Base-by-base conservation (phyloP, 2,329 filamentous ascomycete species). In the Ceratocystis alfenasii region DNA sequence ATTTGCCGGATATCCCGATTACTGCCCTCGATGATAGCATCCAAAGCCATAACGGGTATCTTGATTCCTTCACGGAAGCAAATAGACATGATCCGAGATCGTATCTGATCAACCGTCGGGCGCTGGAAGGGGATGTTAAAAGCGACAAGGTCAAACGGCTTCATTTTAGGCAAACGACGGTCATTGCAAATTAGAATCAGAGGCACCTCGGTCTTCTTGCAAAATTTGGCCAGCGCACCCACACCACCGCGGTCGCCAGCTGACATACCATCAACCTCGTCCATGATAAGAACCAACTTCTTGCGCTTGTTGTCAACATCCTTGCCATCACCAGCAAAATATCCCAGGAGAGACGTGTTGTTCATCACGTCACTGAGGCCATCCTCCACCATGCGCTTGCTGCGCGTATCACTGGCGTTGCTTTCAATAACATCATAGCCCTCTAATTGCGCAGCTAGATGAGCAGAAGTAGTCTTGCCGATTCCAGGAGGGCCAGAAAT, bases 171-270 rank as follows among this genome's bases (percentile, higher is more conserved):
- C 69, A 92, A 78, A 70, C 83, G 86, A 70, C 94, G 87, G 73
- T 99, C 94, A 74, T 99, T 99, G 82, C 94, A 99, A 71, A 99
- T 97, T 65, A 99, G 81, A 70, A 99, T 97, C 74, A 99, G 87
- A 0, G 94, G 94, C 28, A 99, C 86, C 70, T 94, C 86, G 0
- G 92, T 94, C 80, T 95, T 96, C 78, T 89, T 96, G 80, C 93
- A 96, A 65, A 96, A 88, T 67, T 94, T 90, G 66, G 94, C 93
- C 66, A 99, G 80, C 36, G 94, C 94, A 63, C 92, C 94, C 61
- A 99, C 94, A 74, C 94, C 94, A 70, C 94, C 94, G 68, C 94
- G 87, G 74, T 99, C 94, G 73, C 94, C 94, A 45, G 90, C 92
- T 68, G 93, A 97, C 94, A 99, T 97, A 64, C 94, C 94, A 72